A percentile compares a stretch with the other conserved stretches of the same genome.
Evolutionary conservation across 2,329 filamentous ascomycete genomes (phyloP).

Genomic region (Gliomastix tumulicola): DNA sequence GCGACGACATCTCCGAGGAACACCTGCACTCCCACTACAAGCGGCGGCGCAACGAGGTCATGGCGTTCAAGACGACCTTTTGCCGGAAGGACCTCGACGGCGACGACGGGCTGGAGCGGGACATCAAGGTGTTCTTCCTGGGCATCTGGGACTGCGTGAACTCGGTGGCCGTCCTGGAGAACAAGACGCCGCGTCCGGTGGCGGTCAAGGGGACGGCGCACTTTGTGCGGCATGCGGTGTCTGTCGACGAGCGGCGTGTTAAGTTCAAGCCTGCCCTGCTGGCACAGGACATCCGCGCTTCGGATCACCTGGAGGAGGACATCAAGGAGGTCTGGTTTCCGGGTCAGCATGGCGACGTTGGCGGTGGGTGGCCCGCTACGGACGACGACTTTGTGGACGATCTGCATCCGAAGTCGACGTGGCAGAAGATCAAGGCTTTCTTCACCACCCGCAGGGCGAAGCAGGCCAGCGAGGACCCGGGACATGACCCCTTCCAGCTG

Average conservation of each 20-base stretch:
- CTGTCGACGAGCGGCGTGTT: conserved; percentile 44
- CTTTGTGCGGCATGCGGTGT: conserved; percentile 43
- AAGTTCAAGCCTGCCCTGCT: conserved; percentile 48
- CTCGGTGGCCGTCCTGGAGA: conserved; percentile 35
- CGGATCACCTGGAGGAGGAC: conserved; percentile 22
- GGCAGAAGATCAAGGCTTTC: conserved; percentile 25
- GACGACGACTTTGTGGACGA: conserved; percentile 13
- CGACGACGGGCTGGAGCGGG: conserved; percentile 11
- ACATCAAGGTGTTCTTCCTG: conserved; percentile 45
- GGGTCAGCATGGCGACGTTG: conserved; percentile 45
- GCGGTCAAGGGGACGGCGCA: conserved; percentile 30
- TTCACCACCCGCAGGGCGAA: conserved; percentile 24
- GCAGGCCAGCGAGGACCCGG: conserved; percentile 18
- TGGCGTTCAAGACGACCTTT: conserved; percentile 39
- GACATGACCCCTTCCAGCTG: conserved; percentile 29
- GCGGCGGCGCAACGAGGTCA: conserved; percentile 24
- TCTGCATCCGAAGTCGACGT: conserved; percentile 16
- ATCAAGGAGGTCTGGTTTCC: conserved; percentile 48
- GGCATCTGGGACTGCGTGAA: conserved; percentile 49
- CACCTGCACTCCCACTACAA: conserved; percentile 1
- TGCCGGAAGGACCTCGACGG: conserved; percentile 26
- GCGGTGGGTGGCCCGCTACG: conserved; percentile 40
- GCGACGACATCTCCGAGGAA: conserved; percentile 5
- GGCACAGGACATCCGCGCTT: conserved; percentile 26
- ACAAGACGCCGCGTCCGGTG: conserved; percentile 26